phyloP scores from a whole-genome alignment of 1,284 basidiomycete species.

The Jaminaea rosea region DNA sequence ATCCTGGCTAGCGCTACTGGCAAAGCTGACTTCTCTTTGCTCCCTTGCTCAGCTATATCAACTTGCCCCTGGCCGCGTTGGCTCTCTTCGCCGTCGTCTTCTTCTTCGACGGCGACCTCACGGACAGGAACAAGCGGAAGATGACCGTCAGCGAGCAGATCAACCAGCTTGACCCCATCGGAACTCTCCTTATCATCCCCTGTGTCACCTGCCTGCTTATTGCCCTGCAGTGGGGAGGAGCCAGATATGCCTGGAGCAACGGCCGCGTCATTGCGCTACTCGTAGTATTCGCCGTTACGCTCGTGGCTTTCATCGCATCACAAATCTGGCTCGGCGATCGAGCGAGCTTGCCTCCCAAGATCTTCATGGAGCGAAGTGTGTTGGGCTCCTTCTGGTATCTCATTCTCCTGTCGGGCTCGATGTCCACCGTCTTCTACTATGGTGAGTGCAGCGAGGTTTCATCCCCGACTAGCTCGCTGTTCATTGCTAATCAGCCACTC shows the following conservation, averaged over 20 bases:
- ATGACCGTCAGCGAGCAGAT: constrained; percentile 6
- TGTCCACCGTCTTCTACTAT: constrained; percentile 14
- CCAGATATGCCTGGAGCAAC: constrained; percentile 1
- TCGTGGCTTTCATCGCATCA: constrained; percentile 12
- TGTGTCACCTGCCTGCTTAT: constrained; percentile 9
- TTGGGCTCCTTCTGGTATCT: constrained; percentile 10
- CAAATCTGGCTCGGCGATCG: constrained; percentile 7
- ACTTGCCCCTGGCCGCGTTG: constrained; percentile 9
- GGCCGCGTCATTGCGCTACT: constrained; percentile 9
- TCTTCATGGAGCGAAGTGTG: constrained; percentile 8
- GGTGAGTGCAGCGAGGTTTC: too few relatives aligned
- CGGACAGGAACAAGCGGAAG: constrained; percentile 7
- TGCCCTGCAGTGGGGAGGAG: constrained; percentile 10
- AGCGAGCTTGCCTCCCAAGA: constrained; percentile 8
- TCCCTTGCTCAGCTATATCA: too few relatives aligned
- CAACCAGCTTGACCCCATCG: constrained; percentile 15
- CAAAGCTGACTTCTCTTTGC: too few relatives aligned
- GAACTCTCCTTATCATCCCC: constrained; percentile 48
- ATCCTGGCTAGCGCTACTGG: too few relatives aligned
- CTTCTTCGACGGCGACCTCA: constrained; percentile 9
- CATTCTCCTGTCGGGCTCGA: too few relatives aligned
- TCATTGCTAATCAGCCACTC: too few relatives aligned
- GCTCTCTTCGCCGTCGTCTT: constrained; percentile 10
- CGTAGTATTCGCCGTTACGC: constrained; percentile 2
- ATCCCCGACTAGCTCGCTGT: too few relatives aligned